phyloP scores from a whole-genome alignment of 352 stramenopile genomes.

The Globisporangium nunn region DNA sequence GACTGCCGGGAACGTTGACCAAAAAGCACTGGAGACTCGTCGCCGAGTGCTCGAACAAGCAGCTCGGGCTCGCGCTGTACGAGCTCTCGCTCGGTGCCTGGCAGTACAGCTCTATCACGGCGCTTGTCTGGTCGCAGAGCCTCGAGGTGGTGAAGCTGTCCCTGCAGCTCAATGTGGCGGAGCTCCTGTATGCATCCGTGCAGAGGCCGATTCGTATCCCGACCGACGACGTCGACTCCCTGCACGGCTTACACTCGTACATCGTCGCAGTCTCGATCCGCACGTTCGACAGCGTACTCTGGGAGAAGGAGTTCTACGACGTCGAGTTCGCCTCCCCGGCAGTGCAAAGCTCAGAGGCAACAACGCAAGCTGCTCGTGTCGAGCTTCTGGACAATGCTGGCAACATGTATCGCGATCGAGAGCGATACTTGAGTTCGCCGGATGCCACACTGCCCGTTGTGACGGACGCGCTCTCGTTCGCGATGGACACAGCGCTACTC shows the following conservation, averaged over 20 bases:
- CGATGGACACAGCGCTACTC: constrained; percentile 29
- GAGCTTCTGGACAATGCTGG: constrained; percentile 28
- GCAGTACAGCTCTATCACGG: constrained; percentile 33
- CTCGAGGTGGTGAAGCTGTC: constrained; percentile 37
- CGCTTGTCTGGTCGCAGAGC: constrained; percentile 39
- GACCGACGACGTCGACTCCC: constrained; percentile 29
- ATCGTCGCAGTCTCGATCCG: constrained; percentile 40
- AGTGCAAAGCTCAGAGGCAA: too few species aligned
- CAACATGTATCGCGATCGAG: constrained; percentile 31
- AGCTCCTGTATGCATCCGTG: constrained; percentile 37
- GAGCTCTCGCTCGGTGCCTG: constrained; percentile 32
- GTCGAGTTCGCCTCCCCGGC: constrained; percentile 27
- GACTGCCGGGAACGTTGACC: constrained; percentile 5
- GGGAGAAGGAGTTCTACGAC: constrained; percentile 46
- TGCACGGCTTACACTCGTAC: constrained; percentile 39
- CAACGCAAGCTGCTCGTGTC: constrained; percentile 1
- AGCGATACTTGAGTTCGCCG: constrained; percentile 19
- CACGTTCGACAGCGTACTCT: constrained; percentile 31
- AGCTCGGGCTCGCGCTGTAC: constrained; percentile 45
- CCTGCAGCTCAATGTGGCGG: constrained; percentile 38
- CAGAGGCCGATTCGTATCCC: constrained; percentile 23
- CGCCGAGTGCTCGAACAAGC: constrained; percentile 22
- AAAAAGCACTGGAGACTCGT: constrained; percentile 32
- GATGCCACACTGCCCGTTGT: constrained; percentile 16
- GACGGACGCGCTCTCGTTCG: constrained; percentile 36